Evolutionary conservation across 1,284 basidiomycete genomes (phyloP).

Genomic region (Papiliotrema fonsecae): DNA sequence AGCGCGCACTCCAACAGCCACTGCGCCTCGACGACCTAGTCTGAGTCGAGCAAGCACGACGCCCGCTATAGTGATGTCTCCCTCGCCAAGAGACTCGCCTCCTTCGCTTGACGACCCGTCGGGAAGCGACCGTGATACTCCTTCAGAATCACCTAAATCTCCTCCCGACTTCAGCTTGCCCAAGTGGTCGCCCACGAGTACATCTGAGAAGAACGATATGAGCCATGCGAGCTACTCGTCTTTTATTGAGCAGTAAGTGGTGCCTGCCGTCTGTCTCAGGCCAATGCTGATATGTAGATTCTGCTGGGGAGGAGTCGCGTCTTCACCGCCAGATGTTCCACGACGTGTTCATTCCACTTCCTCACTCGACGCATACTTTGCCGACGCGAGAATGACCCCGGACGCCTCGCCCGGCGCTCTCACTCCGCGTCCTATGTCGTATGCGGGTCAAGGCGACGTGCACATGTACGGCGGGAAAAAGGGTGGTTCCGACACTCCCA

Average conservation of each 20-base stretch:
- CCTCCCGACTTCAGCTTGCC: constrained; percentile 28
- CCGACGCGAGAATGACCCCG: constrained; percentile 3
- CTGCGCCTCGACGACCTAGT: constrained; percentile 9
- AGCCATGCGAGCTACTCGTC: constrained; percentile 35
- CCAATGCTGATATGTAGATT: constrained; percentile 20
- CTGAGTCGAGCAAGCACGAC: constrained; percentile 13
- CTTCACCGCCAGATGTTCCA: constrained; percentile 1
- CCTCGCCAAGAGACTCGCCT: constrained; percentile 21
- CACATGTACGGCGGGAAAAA: background rate
- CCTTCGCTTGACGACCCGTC: constrained; percentile 26
- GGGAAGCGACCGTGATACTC: constrained; percentile 20
- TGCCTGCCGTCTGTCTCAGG: background rate
- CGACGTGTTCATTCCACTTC: constrained; percentile 34
- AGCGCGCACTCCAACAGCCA: constrained; percentile 5
- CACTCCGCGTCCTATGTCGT: constrained; percentile 1
- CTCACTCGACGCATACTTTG: constrained; percentile 40
- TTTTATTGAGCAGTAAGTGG: constrained; percentile 47
- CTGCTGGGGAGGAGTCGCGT: constrained; percentile 39
- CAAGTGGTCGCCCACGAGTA: constrained; percentile 24
- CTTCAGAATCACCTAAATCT: constrained; percentile 35
- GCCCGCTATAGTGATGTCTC: constrained; percentile 14
- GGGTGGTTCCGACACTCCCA: constrained; percentile 4
- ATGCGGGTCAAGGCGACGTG: background rate
- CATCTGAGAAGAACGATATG: constrained; percentile 12
- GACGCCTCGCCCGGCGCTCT: background rate